Evolutionary conservation across 495 filamentous ascomycete species (phyloP).

Genomic region (Trypethelium eluteriae): DNA sequence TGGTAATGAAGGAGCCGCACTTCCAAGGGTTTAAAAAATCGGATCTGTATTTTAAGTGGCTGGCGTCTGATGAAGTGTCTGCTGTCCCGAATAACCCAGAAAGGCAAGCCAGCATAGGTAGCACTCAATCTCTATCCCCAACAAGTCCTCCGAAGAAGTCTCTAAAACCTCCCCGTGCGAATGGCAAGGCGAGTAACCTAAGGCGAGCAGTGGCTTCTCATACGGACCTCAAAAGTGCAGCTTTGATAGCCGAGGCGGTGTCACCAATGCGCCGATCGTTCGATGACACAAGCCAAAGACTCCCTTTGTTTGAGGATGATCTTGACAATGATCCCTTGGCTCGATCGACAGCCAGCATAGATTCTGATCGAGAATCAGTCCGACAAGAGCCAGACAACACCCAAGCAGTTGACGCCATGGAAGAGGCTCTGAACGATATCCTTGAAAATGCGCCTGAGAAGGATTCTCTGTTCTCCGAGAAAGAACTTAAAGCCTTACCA

Average conservation of each 20-base stretch:
- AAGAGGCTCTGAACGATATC: slow-evolving; percentile 88
- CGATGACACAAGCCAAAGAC: slow-evolving; percentile 47
- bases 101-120: not conserved
- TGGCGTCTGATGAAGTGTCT: slow-evolving; percentile 73
- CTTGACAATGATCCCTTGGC: slow-evolving; percentile 57
- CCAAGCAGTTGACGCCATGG: slow-evolving; percentile 80
- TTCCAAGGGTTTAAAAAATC: slow-evolving; percentile 84
- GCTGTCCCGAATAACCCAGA: slow-evolving; percentile 18
- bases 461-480: slow-evolving; percentile 43
- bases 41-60: slow-evolving; percentile 88
- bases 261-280: slow-evolving; percentile 48
- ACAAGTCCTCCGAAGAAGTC: slow-evolving; percentile 21
- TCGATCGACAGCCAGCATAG: slow-evolving; percentile 52
- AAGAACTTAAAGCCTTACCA: slow-evolving; percentile 40
- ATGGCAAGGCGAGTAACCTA: slow-evolving; percentile 40
- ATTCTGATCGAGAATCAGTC: slow-evolving; percentile 32
- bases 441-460: slow-evolving; percentile 65
- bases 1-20: slow-evolving; percentile 70
- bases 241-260: slow-evolving; percentile 30
- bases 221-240: slow-evolving; percentile 45
- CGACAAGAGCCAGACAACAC: slow-evolving; percentile 36
- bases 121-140: slow-evolving; percentile 5
- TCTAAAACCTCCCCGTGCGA: slow-evolving; percentile 13
- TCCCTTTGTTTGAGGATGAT: slow-evolving; percentile 57
- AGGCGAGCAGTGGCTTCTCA: slow-evolving; percentile 52